phyloP scores from a whole-genome alignment of 768 basidiomycete species.

The Baorangia bicolor region DNA sequence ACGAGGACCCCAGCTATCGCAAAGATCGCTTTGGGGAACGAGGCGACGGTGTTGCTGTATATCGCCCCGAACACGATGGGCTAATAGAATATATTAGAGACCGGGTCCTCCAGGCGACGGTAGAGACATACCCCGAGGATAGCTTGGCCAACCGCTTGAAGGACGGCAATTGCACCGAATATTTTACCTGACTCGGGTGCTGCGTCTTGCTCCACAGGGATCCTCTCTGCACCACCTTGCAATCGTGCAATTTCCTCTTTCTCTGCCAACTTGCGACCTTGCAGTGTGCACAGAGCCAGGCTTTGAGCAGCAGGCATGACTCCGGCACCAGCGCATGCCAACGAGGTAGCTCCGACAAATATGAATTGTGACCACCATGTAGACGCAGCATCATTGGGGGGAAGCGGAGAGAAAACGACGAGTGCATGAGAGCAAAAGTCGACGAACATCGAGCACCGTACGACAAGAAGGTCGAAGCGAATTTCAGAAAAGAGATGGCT shows the following conservation, averaged over 20 bases:
- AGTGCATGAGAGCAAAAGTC: conserved; percentile 65
- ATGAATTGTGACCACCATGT: conserved; percentile 36
- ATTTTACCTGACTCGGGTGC: conserved; percentile 51
- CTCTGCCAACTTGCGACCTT: conserved; percentile 28
- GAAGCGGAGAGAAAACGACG: conserved; percentile 51
- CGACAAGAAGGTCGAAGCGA: conserved; percentile 65
- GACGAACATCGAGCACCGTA: conserved; percentile 61
- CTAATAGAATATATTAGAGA: conserved; percentile 36
- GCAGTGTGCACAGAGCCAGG: conserved; percentile 68
- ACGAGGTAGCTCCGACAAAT: conserved; percentile 59
- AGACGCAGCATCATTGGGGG: conserved; percentile 31
- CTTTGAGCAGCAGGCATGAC: conserved; percentile 69
- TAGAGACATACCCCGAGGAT: conserved; percentile 44
- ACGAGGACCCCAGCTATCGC: conserved; percentile 57
- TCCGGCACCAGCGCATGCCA: conserved; percentile 67
- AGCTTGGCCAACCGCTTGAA: conserved; percentile 65
- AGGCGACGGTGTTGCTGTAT: conserved; percentile 62
- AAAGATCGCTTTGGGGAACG: conserved; percentile 70
- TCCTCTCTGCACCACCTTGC: conserved; percentile 1
- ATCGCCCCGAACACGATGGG: conserved; percentile 67
- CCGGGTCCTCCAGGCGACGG: conserved; percentile 6
- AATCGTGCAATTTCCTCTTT: conserved; percentile 37
- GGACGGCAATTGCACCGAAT: conserved; percentile 69
- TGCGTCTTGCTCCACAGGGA: conserved; percentile 21
- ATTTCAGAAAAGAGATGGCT: conserved; percentile 58